Evolutionary conservation across 345 rosid genomes (phyloP).

Genomic region (Moricandia arvensis): DNA sequence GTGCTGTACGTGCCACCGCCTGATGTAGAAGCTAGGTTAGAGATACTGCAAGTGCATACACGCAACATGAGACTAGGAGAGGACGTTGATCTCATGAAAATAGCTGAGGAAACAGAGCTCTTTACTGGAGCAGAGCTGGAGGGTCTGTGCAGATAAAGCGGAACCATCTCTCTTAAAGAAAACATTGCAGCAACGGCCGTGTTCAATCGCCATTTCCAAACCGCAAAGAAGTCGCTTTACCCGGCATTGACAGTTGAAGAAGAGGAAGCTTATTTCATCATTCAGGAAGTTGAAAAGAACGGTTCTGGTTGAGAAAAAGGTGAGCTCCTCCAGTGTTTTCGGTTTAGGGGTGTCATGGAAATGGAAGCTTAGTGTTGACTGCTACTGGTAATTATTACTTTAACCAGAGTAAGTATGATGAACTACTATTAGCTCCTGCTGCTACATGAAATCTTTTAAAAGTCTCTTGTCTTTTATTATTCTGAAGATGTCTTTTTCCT

Average conservation of each 20-base stretch:
- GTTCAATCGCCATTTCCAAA: slow-evolving; percentile 60
- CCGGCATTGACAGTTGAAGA: slow-evolving; percentile 72
- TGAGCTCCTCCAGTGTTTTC: slow-evolving; percentile 9
- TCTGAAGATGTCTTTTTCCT: neutral
- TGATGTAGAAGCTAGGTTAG: slow-evolving; percentile 69
- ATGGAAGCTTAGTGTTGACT: slow-evolving; percentile 39
- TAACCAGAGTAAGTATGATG: neutral
- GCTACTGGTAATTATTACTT: slow-evolving; percentile 49
- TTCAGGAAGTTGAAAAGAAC: slow-evolving; percentile 41
- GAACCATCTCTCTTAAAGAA: slow-evolving; percentile 76
- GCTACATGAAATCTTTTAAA: neutral
- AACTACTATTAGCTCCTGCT: neutral
- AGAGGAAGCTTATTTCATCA: slow-evolving; percentile 55
- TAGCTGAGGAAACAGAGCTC: slow-evolving; percentile 73
- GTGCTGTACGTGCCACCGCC: slow-evolving; percentile 85
- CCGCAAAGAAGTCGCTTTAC: slow-evolving; percentile 56
- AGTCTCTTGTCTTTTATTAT: neutral
- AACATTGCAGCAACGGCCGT: slow-evolving; percentile 61
- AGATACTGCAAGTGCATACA: slow-evolving; percentile 75
- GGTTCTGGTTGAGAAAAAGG: neutral
- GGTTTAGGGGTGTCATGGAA: slow-evolving; percentile 32
- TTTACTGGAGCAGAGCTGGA: slow-evolving; percentile 91
- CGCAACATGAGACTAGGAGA: slow-evolving; percentile 64
- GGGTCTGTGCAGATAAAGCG: slow-evolving; percentile 83
- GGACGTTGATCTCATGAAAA: slow-evolving; percentile 66